Conservation (phyloP, 345 rosid species). For the Viola odorata region DNA sequence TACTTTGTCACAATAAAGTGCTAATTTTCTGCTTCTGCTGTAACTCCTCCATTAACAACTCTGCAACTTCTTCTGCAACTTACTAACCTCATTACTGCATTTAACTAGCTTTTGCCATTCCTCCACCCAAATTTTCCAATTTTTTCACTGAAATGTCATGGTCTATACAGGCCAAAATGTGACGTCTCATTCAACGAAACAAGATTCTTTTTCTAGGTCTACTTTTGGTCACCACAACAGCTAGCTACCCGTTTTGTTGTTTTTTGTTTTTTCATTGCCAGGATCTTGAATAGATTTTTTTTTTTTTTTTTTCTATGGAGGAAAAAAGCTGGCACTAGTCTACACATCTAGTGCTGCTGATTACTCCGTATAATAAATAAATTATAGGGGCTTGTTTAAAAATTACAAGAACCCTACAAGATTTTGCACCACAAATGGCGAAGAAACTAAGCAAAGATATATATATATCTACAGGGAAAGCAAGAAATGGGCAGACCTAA, state of each 20-base stretch:
- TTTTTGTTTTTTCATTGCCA: not conserved
- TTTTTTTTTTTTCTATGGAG: not conserved
- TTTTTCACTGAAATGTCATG: slow-evolving; percentile 10
- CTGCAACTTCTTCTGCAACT: slow-evolving; percentile 13
- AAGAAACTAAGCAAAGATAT: slow-evolving; percentile 7
- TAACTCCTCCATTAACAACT: not conserved
- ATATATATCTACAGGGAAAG: slow-evolving; percentile 3
- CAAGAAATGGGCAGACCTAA: slow-evolving; percentile 6
- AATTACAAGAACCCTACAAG: slow-evolving; percentile 1
- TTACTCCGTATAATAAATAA: too few species aligned
- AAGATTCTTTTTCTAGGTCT: slow-evolving; percentile 8
- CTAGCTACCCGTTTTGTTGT: not conserved
- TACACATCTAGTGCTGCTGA: not conserved
- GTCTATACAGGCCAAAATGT: not conserved
- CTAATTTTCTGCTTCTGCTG: not conserved
- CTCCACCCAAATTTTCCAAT: not conserved
- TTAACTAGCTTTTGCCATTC: not conserved
- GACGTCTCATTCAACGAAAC: slow-evolving; percentile 7
- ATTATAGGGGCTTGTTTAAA: too few species aligned
- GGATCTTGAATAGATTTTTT: not conserved
- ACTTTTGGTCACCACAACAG: slow-evolving; percentile 7
- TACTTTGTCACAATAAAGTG: slow-evolving; percentile 2
- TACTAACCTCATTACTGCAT: slow-evolving; percentile 7
- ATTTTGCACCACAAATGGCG: slow-evolving; percentile 12
- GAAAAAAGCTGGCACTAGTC: slow-evolving; percentile 13